Conservation (phyloP, 495 filamentous ascomycete species). For the Terfezia claveryi region DNA sequence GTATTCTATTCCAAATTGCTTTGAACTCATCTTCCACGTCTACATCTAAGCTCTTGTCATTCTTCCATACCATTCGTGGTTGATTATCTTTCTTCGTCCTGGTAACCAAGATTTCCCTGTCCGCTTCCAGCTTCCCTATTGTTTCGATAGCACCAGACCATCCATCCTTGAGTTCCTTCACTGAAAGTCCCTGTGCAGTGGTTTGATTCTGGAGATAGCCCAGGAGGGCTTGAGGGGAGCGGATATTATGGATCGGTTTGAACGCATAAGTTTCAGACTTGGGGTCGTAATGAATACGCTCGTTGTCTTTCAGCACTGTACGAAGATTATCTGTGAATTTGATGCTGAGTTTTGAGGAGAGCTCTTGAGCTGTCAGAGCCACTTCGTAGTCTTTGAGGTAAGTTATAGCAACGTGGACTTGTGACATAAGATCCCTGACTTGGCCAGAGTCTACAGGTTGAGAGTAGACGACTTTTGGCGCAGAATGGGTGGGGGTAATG, state of each 20-base stretch:
- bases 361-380: slow-evolving; percentile 46
- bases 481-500: slow-evolving; percentile 20
- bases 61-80: slow-evolving; percentile 67
- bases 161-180: slow-evolving; percentile 82
- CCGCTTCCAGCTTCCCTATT: slow-evolving; percentile 53
- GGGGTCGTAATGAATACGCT: slow-evolving; percentile 26
- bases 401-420: slow-evolving; percentile 61
- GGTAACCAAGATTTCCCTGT: slow-evolving; percentile 60
- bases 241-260: slow-evolving; percentile 58
- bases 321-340: slow-evolving; percentile 36
- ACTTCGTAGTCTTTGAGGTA: slow-evolving; percentile 59
- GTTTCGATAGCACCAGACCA: slow-evolving; percentile 65
- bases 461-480: slow-evolving; percentile 37
- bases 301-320: slow-evolving; percentile 26
- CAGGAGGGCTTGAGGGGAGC: slow-evolving; percentile 48
- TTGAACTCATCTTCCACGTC: slow-evolving; percentile 63
- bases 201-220: slow-evolving; percentile 55
- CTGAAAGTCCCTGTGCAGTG: slow-evolving; percentile 56
- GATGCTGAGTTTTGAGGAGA: slow-evolving; percentile 59
- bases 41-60: slow-evolving; percentile 56
- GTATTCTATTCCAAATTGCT: slow-evolving; percentile 57
- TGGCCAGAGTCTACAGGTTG: slow-evolving; percentile 49
- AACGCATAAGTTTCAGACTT: slow-evolving; percentile 48
- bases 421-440: slow-evolving; percentile 58
- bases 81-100: slow-evolving; percentile 84